phyloP scores from a whole-genome alignment of 2,329 filamentous ascomycete species.

The Emydomyces testavorans region DNA sequence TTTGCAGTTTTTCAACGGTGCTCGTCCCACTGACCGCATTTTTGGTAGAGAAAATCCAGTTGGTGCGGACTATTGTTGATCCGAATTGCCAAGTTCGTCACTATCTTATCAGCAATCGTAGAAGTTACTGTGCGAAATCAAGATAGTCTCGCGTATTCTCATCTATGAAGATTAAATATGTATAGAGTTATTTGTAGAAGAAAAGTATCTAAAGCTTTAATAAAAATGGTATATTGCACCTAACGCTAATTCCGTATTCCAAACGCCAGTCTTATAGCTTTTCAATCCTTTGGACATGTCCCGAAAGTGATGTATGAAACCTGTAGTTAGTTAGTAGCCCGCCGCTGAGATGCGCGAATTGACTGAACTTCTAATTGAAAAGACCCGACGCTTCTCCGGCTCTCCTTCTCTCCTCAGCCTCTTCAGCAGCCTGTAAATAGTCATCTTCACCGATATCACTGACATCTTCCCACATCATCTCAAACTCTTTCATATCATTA shows the following conservation, averaged over 20 bases:
- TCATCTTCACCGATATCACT: slow-evolving; percentile 86
- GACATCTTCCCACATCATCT: slow-evolving; percentile 73
- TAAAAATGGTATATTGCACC: too few species aligned
- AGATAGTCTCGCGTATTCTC: too few species aligned
- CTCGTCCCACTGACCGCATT: slow-evolving; percentile 1
- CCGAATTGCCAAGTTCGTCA: neutral
- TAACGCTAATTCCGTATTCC: too few species aligned
- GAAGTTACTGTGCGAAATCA: too few species aligned
- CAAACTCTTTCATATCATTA: slow-evolving; percentile 58
- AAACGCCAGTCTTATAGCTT: too few species aligned
- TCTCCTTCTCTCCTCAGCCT: slow-evolving; percentile 46
- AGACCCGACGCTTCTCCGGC: slow-evolving; percentile 30
- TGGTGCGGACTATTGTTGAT: neutral
- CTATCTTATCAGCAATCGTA: too few species aligned
- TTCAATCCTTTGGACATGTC: neutral
- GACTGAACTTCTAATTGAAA: neutral
- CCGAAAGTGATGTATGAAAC: neutral
- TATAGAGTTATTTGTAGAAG: too few species aligned
- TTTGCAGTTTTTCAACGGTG: neutral
- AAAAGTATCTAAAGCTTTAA: too few species aligned
- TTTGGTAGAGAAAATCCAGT: neutral
- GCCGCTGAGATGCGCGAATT: neutral
- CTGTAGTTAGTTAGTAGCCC: neutral
- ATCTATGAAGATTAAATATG: too few species aligned
- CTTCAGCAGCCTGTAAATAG: slow-evolving; percentile 62